Evolutionary conservation across 768 basidiomycete species (phyloP).

Genomic region (Kwoniella pini): DNA sequence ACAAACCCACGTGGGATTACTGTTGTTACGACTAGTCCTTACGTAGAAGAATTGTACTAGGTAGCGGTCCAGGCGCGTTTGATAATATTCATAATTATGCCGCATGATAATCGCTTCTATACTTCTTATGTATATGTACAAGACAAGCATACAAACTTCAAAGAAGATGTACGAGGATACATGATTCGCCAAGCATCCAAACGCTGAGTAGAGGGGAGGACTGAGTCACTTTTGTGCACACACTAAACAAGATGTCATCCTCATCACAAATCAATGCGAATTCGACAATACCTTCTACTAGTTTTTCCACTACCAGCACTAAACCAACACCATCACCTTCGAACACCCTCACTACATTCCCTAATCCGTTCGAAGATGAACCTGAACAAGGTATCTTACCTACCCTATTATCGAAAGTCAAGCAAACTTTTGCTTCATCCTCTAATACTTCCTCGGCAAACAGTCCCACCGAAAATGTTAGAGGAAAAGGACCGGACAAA

Average conservation of each 20-base stretch:
- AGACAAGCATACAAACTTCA: too few relatives aligned
- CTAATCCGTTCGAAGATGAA: slow-evolving; percentile 46
- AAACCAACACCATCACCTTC: slow-evolving; percentile 20
- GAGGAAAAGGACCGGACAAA: slow-evolving; percentile 16
- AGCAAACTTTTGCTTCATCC: slow-evolving; percentile 39
- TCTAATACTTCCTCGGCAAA: slow-evolving; percentile 6
- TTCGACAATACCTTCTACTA: neutral
- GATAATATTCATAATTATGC: too few relatives aligned
- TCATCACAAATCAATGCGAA: slow-evolving; percentile 5
- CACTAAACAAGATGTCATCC: neutral
- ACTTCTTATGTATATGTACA: too few relatives aligned
- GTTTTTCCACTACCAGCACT: neutral
- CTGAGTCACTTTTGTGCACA: neutral
- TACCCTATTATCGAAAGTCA: slow-evolving; percentile 45
- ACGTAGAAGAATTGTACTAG: too few relatives aligned
- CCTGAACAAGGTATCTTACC: slow-evolving; percentile 49
- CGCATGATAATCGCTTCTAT: too few relatives aligned
- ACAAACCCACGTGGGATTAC: too few relatives aligned
- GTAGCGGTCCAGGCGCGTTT: too few relatives aligned
- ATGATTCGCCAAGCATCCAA: too few relatives aligned
- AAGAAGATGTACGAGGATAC: too few relatives aligned
- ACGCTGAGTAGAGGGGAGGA: neutral
- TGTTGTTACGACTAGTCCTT: too few relatives aligned
- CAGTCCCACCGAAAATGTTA: neutral
- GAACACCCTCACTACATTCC: slow-evolving; percentile 42